Conservation (phyloP, 2,329 filamentous ascomycete genomes). For the Colletotrichum destructivum region DNA sequence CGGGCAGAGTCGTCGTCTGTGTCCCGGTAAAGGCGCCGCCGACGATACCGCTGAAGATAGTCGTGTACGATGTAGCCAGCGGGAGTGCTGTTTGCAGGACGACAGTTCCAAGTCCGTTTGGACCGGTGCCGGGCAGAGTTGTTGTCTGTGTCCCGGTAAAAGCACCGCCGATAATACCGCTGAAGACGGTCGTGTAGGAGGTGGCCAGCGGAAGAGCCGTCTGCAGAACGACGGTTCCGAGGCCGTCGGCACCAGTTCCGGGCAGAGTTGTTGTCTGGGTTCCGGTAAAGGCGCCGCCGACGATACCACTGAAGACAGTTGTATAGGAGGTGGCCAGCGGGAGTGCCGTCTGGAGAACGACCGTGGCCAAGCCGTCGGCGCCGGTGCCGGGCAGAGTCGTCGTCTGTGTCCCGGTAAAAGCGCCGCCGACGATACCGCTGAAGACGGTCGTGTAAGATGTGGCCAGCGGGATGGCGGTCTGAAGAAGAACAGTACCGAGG, state of each 20-base stretch:
- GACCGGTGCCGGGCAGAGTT: too few relatives aligned
- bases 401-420: constrained; percentile 6
- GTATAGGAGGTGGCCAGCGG: constrained; percentile 17
- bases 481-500: neutral
- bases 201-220: constrained; percentile 14
- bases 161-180: too few relatives aligned
- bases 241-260: neutral
- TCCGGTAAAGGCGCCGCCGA: constrained; percentile 16
- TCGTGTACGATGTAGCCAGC: too few relatives aligned
- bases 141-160: too few relatives aligned
- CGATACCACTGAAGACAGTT: constrained; percentile 6
- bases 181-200: constrained; percentile 17
- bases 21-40: constrained; percentile 22
- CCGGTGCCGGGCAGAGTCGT: constrained; percentile 7
- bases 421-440: constrained; percentile 12
- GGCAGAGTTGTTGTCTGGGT: constrained; percentile 22
- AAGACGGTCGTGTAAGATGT: constrained; percentile 13
- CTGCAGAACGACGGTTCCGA: constrained; percentile 20
- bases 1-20: neutral
- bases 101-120: too few relatives aligned
- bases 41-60: constrained; percentile 3
- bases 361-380: neutral
- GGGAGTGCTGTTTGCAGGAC: too few relatives aligned
- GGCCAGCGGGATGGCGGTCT: constrained; percentile 11
- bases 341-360: constrained; percentile 24